Conservation (phyloP, 2,329 filamentous ascomycete species). For the Xylariaceae sp. region DNA sequence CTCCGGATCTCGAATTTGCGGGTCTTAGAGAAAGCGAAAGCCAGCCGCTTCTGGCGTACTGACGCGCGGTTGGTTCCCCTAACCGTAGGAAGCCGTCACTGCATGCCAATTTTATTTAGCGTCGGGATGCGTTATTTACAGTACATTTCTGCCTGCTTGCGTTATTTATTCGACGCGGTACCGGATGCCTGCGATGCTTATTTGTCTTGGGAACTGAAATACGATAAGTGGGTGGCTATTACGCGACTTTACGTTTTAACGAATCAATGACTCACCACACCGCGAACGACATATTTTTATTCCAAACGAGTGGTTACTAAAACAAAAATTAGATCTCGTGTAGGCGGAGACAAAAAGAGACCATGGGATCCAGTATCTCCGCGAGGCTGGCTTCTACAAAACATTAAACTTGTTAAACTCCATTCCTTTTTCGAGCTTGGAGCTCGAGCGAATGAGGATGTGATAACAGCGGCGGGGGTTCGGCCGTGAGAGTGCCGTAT, state of each 20-base stretch:
- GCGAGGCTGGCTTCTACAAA: background rate
- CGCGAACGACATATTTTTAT: constrained; percentile 1
- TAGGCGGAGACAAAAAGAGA: background rate
- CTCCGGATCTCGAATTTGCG: background rate
- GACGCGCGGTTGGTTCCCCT: constrained; percentile 4
- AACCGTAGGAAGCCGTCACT: constrained; percentile 6
- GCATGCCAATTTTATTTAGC: constrained; percentile 5
- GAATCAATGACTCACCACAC: constrained; percentile 8
- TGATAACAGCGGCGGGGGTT: background rate
- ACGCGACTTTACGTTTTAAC: constrained; percentile 14
- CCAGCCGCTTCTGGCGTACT: background rate
- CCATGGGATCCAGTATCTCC: background rate
- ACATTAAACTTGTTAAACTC: background rate
- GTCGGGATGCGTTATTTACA: constrained; percentile 2
- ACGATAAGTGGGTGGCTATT: constrained; percentile 1
- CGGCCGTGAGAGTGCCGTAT: background rate
- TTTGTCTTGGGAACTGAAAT: constrained; percentile 1
- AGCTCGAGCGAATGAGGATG: background rate
- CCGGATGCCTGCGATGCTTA: background rate
- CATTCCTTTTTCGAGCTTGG: background rate
- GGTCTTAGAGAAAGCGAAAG: background rate
- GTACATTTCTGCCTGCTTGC: constrained; percentile 4
- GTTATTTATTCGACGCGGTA: constrained; percentile 6
- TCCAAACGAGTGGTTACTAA: background rate
- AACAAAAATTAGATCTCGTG: background rate